Conservation (phyloP, 495 filamentous ascomycete species). For the Xylaria nigripes region DNA sequence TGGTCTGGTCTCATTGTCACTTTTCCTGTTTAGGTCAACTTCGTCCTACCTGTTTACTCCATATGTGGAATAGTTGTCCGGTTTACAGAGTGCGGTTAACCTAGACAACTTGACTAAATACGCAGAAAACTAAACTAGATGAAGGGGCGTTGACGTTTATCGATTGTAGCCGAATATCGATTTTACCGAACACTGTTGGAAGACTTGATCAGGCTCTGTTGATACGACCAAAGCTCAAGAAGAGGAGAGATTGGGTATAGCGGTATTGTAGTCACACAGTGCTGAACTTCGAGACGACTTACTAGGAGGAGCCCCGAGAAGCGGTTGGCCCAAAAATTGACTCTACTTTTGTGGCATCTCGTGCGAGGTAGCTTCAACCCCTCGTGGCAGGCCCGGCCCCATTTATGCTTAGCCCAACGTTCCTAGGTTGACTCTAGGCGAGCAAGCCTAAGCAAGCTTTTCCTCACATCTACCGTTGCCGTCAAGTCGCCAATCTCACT, state of each 20-base stretch:
- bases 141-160: background rate
- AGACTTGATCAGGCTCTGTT: background rate
- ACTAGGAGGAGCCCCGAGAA: conserved; percentile 2
- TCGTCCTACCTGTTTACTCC: conserved; percentile 11
- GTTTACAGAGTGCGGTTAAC: conserved; percentile 10
- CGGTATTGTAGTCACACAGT: conserved; percentile 21
- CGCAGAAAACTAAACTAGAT: background rate
- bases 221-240: conserved; percentile 12
- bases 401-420: conserved; percentile 11
- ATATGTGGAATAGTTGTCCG: background rate
- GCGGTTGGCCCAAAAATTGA: conserved; percentile 7
- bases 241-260: conserved; percentile 15
- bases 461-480: background rate
- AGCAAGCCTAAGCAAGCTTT: background rate
- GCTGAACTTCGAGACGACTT: conserved; percentile 15
- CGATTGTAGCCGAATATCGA: background rate
- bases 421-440: conserved; percentile 4
- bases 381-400: conserved; percentile 8
- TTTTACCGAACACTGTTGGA: background rate
- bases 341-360: conserved; percentile 14
- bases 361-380: conserved; percentile 18
- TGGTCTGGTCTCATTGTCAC: conserved; percentile 4
- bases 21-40: conserved; percentile 19
- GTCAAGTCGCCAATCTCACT: background rate
- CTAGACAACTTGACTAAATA: conserved; percentile 7